Conservation (phyloP, 2,329 filamentous ascomycete genomes). For the Penicillium hordei region DNA sequence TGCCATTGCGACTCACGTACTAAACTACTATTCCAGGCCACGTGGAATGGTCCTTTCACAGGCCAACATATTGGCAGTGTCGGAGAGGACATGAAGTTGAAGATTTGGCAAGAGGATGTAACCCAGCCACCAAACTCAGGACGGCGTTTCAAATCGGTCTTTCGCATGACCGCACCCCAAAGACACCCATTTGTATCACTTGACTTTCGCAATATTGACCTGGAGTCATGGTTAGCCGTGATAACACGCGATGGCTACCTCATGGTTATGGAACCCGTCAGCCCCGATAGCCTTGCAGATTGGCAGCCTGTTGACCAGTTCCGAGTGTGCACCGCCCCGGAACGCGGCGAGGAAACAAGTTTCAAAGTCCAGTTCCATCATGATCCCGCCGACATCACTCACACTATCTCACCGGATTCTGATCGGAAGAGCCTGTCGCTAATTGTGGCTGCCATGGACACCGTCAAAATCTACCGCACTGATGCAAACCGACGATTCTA, state of each 20-base stretch:
- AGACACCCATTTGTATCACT: slow-evolving; percentile 72
- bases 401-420: slow-evolving; percentile 76
- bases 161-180: slow-evolving; percentile 64
- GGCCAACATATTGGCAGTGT: slow-evolving; percentile 87
- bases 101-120: slow-evolving; percentile 89
- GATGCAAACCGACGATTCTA: slow-evolving; percentile 76
- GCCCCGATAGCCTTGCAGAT: slow-evolving; percentile 75
- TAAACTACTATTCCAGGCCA: slow-evolving; percentile 58
- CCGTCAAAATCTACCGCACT: slow-evolving; percentile 80
- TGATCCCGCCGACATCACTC: slow-evolving; percentile 70
- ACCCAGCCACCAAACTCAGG: slow-evolving; percentile 72
- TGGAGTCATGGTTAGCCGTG: slow-evolving; percentile 81
- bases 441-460: slow-evolving; percentile 82
- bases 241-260: slow-evolving; percentile 80
- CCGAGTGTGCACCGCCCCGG: slow-evolving; percentile 67
- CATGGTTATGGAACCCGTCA: slow-evolving; percentile 79
- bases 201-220: slow-evolving; percentile 79
- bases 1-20: slow-evolving; percentile 17
- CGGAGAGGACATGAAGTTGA: slow-evolving; percentile 84
- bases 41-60: slow-evolving; percentile 89
- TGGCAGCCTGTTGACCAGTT: slow-evolving; percentile 76
- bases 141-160: slow-evolving; percentile 73
- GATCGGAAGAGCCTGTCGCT: slow-evolving; percentile 75
- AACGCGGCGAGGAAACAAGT: slow-evolving; percentile 78
- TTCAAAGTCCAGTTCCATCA: slow-evolving; percentile 88